phyloP scores from a whole-genome alignment of 2,329 filamentous ascomycete genomes.

The Pochonia chlamydosporia region DNA sequence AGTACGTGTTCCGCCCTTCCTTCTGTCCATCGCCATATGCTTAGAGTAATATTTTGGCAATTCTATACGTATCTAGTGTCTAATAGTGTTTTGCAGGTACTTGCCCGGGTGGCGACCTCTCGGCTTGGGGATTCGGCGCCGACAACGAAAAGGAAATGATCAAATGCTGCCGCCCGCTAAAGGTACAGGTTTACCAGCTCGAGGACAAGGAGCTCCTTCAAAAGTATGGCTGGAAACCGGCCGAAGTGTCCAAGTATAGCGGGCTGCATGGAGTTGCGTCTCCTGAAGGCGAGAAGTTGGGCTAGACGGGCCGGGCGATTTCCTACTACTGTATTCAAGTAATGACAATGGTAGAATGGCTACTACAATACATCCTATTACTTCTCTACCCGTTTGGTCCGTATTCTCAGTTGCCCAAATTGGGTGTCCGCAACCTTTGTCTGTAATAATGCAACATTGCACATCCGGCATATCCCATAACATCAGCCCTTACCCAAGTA shows the following conservation, averaged over 20 bases:
- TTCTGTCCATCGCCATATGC: not conserved
- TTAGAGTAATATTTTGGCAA: no score
- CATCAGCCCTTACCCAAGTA: no score
- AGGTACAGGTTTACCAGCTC: slow-evolving; percentile 66
- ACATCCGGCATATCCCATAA: no score
- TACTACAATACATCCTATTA: no score
- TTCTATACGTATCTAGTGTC: not conserved
- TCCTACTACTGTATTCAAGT: no score
- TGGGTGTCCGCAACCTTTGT: no score
- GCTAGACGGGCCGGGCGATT: not conserved
- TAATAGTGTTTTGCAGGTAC: slow-evolving; percentile 41
- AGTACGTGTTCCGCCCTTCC: slow-evolving; percentile 29
- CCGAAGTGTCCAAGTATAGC: slow-evolving; percentile 53
- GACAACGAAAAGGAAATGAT: slow-evolving; percentile 62
- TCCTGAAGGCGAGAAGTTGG: slow-evolving; percentile 16
- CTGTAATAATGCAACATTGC: no score
- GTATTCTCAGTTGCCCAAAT: no score
- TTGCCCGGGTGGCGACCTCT: slow-evolving; percentile 76
- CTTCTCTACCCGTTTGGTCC: no score
- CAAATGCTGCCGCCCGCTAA: slow-evolving; percentile 66
- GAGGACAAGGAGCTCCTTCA: slow-evolving; percentile 45
- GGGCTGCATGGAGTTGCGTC: slow-evolving; percentile 54
- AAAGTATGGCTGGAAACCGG: slow-evolving; percentile 54
- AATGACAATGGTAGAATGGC: no score
- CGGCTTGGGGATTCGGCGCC: slow-evolving; percentile 73